phyloP scores from a whole-genome alignment of 257 asterid species.

The Orobanche coerulescens region DNA sequence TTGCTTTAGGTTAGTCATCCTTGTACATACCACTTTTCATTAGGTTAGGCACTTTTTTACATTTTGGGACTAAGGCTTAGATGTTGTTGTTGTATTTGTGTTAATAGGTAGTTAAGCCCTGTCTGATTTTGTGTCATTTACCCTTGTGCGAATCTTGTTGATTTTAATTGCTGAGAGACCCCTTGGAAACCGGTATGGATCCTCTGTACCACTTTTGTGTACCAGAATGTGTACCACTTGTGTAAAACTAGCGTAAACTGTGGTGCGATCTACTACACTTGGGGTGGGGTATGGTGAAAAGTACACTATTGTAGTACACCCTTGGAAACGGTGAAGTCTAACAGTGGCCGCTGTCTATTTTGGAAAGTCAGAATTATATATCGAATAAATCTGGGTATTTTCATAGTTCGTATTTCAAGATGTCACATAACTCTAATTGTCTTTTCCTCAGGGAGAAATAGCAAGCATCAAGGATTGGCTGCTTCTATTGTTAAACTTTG shows the following conservation, averaged over 20 bases:
- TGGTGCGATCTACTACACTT: too few species aligned
- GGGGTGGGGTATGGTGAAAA: too few species aligned
- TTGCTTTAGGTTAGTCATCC: slow-evolving; percentile 72
- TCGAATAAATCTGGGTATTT: not conserved
- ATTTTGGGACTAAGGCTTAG: too few species aligned
- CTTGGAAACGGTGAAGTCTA: too few species aligned
- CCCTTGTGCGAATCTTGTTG: too few species aligned
- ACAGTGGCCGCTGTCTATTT: not conserved
- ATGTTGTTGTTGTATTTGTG: not conserved
- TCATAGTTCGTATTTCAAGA: not conserved
- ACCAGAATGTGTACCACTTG: too few species aligned
- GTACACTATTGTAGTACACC: too few species aligned
- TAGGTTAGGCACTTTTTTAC: not conserved
- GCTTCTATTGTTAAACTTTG: slow-evolving; percentile 84
- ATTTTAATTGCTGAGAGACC: slow-evolving; percentile 3
- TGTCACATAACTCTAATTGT: slow-evolving; percentile 8
- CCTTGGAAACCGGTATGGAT: not conserved
- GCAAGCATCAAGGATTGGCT: slow-evolving; percentile 91
- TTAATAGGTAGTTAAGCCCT: not conserved
- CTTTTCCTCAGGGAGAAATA: slow-evolving; percentile 67
- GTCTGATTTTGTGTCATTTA: too few species aligned
- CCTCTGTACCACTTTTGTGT: too few species aligned
- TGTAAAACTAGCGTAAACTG: too few species aligned
- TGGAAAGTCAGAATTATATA: slow-evolving; percentile 9
- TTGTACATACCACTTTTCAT: slow-evolving; percentile 6